Base-by-base conservation (phyloP, 2,329 filamentous ascomycete genomes). In the Coniochaeta sp. region DNA sequence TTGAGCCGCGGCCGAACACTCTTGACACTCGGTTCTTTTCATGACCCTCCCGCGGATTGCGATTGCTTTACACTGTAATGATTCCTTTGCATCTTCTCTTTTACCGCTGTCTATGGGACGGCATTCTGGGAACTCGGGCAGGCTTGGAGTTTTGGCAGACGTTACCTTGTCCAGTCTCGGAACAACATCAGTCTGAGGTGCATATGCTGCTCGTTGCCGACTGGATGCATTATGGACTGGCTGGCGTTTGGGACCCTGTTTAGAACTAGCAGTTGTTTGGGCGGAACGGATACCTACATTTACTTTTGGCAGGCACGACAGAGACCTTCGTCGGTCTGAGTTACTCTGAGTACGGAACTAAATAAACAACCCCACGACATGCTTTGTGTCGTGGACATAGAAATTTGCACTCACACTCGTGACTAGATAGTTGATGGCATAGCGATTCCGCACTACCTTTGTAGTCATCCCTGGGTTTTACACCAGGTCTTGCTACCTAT, bases 1-100 rank as follows among this genome's bases (percentile, higher is more conserved):
- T 47, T 73, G 58, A 68, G n/a, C 16, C 24, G 14, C 5, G 47
- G 14, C 26, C n/a, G 22, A 8, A 17, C 47, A 16, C n/a, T 2
- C 3, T 40, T 17, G 4, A 40, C 38, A 19, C n/a, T 40, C 17
- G 16, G 6, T 40, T 52, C 24, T 50, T 17, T 12, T 17, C n/a
- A 5, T 7, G 42, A 24, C 16, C 9, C 16, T 16, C 38, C 9
- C 16, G 38, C 38, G 17, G 17, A 7, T 19, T 40, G 16, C 38
- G 34, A 38, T 16, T 38, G 3, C 14, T 38, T 16, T 38, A 38
- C 34, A 4, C 14, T 40, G 38, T 40, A 40, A 40, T 47, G 24
- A 47, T 12, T 9, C 8, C 19, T 47, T 9, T 2, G n/a, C 12
- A 9, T 4, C 19, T 4, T 16, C 19, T 22, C 19, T 47, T 24